Base-by-base conservation (phyloP, 2,329 filamentous ascomycete genomes). In the Nothophoma quercina region DNA sequence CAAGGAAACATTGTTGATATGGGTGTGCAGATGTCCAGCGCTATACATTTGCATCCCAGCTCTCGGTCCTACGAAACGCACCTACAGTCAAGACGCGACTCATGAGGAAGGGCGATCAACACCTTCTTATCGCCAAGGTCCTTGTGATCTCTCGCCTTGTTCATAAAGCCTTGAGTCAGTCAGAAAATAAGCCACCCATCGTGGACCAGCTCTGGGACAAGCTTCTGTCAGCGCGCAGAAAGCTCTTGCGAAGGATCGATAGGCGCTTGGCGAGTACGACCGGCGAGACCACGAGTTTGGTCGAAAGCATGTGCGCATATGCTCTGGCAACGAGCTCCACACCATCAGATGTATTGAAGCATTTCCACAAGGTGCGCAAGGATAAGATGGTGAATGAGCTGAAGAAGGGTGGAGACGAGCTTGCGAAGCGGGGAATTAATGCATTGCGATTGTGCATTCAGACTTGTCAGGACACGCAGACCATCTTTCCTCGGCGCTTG, bases 311-410 rank as follows among this genome's bases (percentile, higher is more conserved):
- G 60, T 89, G 87, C 49, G 92, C 93, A 0, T 93, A 92, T 70
- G 92, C 91, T 56, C 79, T 98, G 42, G 85, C 87, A 1, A 92
- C 89, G 3, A 96, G 85, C 65, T 91, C 89, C 0, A 89, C 91
- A 0, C 86, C 90, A 0, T 86, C 84, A 51, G 92, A 96, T 69
- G 88, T 91, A 0, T 75, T 97, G 45, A 80, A 85, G 7, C 87
- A 95, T 73, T 93, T 97, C 64, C 81, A 96, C 41, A 82, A 86
- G 43, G 83, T 92, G 7, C 83, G 93, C 35, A 82, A 84, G 32
- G 84, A 89, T 51, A 86, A 87, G 23, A 86, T 96, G 65, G 79
- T 83, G 0, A 75, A 82, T 30, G 82, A 85, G 9, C 81, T 93
- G 40, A 83, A 85, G 73, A 38, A 78, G 22, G 62, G 62, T 12